Evolutionary conservation across 805 yeast species (phyloP), one percentile per base, ranked within the genome.

Genomic region (Wickerhamia fluorescens): DNA sequence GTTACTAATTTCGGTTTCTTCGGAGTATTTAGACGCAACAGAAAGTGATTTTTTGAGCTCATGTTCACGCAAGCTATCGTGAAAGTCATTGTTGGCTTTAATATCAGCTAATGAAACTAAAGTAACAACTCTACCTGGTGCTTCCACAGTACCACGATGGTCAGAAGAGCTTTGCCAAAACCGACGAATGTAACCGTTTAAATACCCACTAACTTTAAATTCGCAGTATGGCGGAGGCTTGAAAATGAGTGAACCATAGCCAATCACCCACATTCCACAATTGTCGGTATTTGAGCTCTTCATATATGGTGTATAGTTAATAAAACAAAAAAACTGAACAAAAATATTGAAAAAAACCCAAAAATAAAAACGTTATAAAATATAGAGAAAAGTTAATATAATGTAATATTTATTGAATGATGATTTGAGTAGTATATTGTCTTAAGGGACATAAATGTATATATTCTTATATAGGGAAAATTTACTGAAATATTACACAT

Each of bases 111-210:
- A 59, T 7, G 87, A 71, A 1, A 88, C 63, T 25, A 88, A 58
- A 0, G 96, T 88, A 7, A 73, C 95, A 2, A 88, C 96, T 19
- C 96, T 56, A 1, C 97, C 97, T 1, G 94, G 95, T n/a, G 57
- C 49, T 33, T 73, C 83, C 0, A 85, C 86, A 0, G 94, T 81
- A 1, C 96, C 96, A 30, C 96, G 58, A 52, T 89, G 95, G 51
- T 88, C 96, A 14, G 78, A 74, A 7, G 92, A 79, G 20, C 84
- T 71, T 53, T 88, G 96, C 96, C 96, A 88, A 49, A 88, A 88
- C 25, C 95, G 58, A 13, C 97, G 66, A 1, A 78, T 73, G 41
- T 63, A 86, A 2, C 96, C 96, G 29, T 65, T 63, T 14, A 88
- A 64, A 26, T 77, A 71, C 0, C 96, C 96, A 0, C 86, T 77